Conservation (phyloP, 768 basidiomycete species). For the Suillus americanus region DNA sequence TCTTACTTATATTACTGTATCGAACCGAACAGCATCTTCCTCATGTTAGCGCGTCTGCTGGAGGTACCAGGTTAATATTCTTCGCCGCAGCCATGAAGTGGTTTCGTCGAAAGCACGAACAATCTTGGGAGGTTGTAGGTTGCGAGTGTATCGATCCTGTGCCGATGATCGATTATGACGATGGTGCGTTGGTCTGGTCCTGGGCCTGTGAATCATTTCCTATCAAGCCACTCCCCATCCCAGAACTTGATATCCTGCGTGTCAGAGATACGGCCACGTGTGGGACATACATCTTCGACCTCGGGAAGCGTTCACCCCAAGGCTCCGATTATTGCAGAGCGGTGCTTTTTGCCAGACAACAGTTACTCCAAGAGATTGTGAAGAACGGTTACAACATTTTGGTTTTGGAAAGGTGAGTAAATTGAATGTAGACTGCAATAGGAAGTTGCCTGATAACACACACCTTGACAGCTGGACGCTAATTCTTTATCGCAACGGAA, state of each 20-base stretch:
- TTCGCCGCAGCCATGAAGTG: conserved; percentile 28
- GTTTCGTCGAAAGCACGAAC: conserved; percentile 53
- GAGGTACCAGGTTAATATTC: not conserved
- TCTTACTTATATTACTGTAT: conserved; percentile 14
- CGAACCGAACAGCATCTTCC: conserved; percentile 15
- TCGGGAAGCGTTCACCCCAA: conserved; percentile 44
- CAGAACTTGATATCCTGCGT: conserved; percentile 62
- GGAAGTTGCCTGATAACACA: conserved; percentile 4
- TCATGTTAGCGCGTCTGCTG: conserved; percentile 11
- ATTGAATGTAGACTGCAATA: not conserved
- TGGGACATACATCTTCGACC: conserved; percentile 64
- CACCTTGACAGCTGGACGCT: conserved; percentile 56
- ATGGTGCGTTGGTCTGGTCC: conserved; percentile 41
- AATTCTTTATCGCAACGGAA: conserved; percentile 63
- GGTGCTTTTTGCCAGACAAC: conserved; percentile 62
- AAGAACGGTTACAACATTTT: conserved; percentile 63
- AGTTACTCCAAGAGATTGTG: conserved; percentile 54
- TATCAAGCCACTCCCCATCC: not conserved
- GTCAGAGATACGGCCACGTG: conserved; percentile 52
- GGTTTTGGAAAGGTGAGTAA: conserved; percentile 63
- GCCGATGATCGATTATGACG: conserved; percentile 57
- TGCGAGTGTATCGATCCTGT: conserved; percentile 64
- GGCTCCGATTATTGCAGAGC: conserved; percentile 50
- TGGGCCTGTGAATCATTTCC: conserved; percentile 4
- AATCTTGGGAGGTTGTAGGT: conserved; percentile 79